These are phyloP conservation scores for Cladosporium velox DNA, from an alignment of 2,329 filamentous ascomycete species.

Conservation along the genomic window DNA sequence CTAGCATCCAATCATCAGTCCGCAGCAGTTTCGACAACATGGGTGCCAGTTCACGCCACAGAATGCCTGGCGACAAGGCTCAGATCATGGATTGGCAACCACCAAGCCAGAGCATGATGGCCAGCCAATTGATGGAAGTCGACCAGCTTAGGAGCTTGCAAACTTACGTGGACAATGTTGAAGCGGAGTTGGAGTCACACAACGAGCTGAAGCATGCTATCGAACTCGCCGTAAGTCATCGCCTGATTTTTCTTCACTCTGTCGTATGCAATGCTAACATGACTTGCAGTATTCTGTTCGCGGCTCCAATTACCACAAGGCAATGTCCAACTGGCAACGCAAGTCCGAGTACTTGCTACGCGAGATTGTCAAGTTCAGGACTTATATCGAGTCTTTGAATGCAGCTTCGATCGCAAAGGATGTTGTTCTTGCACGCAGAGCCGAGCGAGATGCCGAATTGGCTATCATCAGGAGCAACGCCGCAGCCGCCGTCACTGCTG, in stretches of 20 bases:
- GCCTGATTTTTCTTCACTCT: not conserved
- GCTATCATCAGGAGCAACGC: constrained; percentile 10
- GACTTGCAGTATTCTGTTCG: constrained; percentile 70
- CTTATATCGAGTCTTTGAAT: constrained; percentile 84
- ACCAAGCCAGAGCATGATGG: constrained; percentile 85
- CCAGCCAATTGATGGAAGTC: constrained; percentile 73
- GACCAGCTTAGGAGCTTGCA: constrained; percentile 77
- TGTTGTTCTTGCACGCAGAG: constrained; percentile 53
- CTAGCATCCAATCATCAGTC: constrained; percentile 53
- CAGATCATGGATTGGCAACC: constrained; percentile 86
- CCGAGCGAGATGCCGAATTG: constrained; percentile 16
- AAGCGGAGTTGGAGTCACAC: constrained; percentile 81
- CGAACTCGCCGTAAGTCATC: constrained; percentile 69
- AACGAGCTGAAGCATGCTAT: constrained; percentile 86
- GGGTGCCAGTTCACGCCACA: constrained; percentile 50
- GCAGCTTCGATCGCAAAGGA: constrained; percentile 69
- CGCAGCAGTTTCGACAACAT: constrained; percentile 60
- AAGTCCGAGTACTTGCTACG: constrained; percentile 88
- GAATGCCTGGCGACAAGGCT: constrained; percentile 81
- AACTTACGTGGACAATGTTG: constrained; percentile 80
- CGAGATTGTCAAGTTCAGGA: constrained; percentile 95
- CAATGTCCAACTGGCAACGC: constrained; percentile 95
- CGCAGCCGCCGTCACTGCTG: constrained; percentile 8
- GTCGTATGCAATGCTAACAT: not conserved
- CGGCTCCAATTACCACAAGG: constrained; percentile 75